Conservation (phyloP, 805 yeast species). For the fission yeast (Schizosaccharomyces pombe) region DNA sequence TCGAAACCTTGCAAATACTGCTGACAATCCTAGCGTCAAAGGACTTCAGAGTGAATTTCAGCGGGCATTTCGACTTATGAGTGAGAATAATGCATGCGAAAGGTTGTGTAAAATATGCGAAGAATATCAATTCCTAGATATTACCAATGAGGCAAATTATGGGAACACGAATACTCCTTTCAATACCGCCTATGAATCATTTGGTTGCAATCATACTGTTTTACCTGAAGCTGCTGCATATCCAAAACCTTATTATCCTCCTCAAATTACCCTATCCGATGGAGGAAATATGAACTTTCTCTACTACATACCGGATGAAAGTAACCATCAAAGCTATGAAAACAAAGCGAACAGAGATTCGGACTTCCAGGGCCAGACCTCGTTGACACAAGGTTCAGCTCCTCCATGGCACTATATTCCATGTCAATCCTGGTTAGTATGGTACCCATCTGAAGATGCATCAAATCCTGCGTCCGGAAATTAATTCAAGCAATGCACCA, state of each 20-base stretch:
- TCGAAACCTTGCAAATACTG: slow-evolving; percentile 13
- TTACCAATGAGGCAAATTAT: background rate
- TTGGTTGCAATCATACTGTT: no score
- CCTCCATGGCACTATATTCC: background rate
- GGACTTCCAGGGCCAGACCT: no score
- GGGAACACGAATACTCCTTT: no score
- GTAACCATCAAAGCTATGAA: background rate
- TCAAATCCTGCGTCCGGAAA: background rate
- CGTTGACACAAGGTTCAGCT: no score
- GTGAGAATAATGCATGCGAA: background rate
- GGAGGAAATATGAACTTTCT: background rate
- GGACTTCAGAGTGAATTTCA: background rate
- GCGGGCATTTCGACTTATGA: background rate
- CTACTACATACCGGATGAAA: background rate
- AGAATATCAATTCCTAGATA: background rate
- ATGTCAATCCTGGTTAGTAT: background rate
- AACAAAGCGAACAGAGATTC: no score
- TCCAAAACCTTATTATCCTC: background rate
- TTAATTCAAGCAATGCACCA: no score
- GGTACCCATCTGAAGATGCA: background rate
- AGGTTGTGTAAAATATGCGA: background rate
- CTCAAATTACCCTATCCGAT: background rate
- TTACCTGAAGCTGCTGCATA: background rate
- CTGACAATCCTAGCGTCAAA: slow-evolving; percentile 11
- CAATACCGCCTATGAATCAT: no score